Evolutionary conservation across 139 green algal genomes (phyloP), one percentile per base, ranked within the genome.

Genomic region (Spirogloea muscicola): DNA sequence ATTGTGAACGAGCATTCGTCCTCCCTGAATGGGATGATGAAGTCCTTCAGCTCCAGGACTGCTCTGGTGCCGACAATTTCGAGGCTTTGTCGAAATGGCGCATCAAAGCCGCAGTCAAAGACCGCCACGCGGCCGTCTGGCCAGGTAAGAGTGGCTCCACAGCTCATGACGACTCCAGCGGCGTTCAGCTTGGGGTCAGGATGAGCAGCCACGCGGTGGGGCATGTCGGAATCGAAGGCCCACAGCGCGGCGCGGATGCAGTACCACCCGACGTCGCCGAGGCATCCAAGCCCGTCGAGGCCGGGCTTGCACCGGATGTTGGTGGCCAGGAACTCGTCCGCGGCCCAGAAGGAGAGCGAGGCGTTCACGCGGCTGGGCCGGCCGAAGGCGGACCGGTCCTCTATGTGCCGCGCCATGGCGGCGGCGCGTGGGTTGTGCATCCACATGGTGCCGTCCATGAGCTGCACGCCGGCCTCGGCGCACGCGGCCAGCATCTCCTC

Each of bases 391-490:
- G 43, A 2, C 1, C 40, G 6, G 44, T 72, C 63, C 4, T 76
- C 55, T 16, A 76, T 36, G 9, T 31, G 39, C 13, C 18, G 1
- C 25, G 31, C 46, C 21, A 68, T 77, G n/a, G 25, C 13, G 34
- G 34, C 58, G 37, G 55, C 21, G 21, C 69, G 52, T 13, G 69
- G 52, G 31, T 77, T 68, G 58, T 77, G 69, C 52, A 77, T 57
- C 52, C 52, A 77, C 69, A 77, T 77, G 27, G 55, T 77, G 25
- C 55, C 37, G 42, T 77, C 69, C 69, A 77, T 77, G 31, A 59
- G n/a, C 55, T 72, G 57, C 33, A 77, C 69, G 1, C 69, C 55
- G 9, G 69, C 69, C 2, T 31, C 42, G 7, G 55, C 42, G 36
- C 64, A 57, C 18, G 43, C 69, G 21, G 27, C 55, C 27, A 77